Evolutionary conservation across 208 protist species (phyloP), one percentile per base, ranked within the genome.

Genomic region (Crithidia thermophila): DNA sequence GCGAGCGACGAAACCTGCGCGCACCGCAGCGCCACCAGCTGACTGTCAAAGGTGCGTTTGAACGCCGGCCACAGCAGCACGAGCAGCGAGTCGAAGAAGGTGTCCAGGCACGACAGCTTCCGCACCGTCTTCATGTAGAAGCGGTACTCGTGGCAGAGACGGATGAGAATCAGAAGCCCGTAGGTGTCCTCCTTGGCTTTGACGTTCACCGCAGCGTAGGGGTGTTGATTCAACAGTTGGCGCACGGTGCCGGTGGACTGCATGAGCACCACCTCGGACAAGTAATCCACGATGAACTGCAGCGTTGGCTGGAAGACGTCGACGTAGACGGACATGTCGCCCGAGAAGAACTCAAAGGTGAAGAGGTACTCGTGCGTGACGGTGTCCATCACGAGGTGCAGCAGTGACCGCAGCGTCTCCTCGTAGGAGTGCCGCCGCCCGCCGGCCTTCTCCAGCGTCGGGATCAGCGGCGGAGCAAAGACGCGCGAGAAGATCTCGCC

Each of bases 351-450:
- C 40, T 79, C 70, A 57, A 92, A 93, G 2, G 85, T 90, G 72
- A 95, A 95, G 64, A 95, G 77, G 67, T 91, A 95, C 77, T 95
- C 90, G 70, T 93, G 90, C 13, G 85, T 90, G 36, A 95, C 87
- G 28, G 87, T 81, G 70, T 95, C 90, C 46, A 84, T 87, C 11
- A 92, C 40, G 7, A 95, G 73, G 28, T 64, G 69, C 53, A 90
- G 75, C 47, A 88, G 52, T 0, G 90, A 95, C 18, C 90, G 82
- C 56, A 95, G 82, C 40, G 90, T 95, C 56, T 95, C 90, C 49
- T 93, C 90, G 69, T 93, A 95, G 11, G 68, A 80, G 71, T 93
- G 87, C 11, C 65, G 49, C 3, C 76, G 77, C 6, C 67, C 59
- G 7, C 77, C 75, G n/a, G 84, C 78, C 18, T 65, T 71, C 71